A percentile compares a stretch with the other conserved stretches of the same genome.
Evolutionary conservation across 192 early-diverging fungal species (phyloP).

Genomic region (Gonapodya sp.): DNA sequence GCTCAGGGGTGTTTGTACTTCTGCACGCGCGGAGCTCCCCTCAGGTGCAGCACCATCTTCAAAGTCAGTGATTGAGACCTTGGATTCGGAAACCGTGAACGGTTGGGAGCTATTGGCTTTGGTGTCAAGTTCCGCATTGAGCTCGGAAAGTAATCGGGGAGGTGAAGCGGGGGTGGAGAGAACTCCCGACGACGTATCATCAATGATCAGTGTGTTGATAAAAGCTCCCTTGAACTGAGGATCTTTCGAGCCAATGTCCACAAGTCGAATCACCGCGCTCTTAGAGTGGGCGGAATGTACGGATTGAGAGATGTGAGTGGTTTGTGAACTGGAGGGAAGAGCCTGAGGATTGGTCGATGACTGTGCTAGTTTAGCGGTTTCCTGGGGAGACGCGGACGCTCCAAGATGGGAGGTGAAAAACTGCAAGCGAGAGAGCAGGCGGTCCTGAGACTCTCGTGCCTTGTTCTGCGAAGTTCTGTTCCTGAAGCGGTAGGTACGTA

Average conservation of each 20-base stretch:
- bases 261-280: not conserved
- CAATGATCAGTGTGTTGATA: slow-evolving; percentile 16
- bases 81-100: not conserved
- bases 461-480: not conserved
- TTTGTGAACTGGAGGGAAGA: not conserved
- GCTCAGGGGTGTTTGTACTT: not conserved
- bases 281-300: not conserved
- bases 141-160: not conserved
- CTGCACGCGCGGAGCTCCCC: not conserved
- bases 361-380: not conserved
- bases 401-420: slow-evolving; percentile 25
- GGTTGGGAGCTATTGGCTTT: not conserved
- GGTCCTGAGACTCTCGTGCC: slow-evolving; percentile 31
- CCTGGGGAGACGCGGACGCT: not conserved
- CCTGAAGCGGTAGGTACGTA: no score
- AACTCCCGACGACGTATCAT: not conserved
- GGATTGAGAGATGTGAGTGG: not conserved
- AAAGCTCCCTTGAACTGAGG: slow-evolving; percentile 9
- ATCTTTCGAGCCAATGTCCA: not conserved
- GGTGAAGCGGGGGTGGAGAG: not conserved
- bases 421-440: slow-evolving; percentile 41
- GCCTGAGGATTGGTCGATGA: not conserved
- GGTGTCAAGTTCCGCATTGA: not conserved
- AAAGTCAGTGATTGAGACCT: not conserved
- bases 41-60: not conserved